Conservation (phyloP, 2,329 filamentous ascomycete species). For the Paracorniculantispora psalliotae region DNA sequence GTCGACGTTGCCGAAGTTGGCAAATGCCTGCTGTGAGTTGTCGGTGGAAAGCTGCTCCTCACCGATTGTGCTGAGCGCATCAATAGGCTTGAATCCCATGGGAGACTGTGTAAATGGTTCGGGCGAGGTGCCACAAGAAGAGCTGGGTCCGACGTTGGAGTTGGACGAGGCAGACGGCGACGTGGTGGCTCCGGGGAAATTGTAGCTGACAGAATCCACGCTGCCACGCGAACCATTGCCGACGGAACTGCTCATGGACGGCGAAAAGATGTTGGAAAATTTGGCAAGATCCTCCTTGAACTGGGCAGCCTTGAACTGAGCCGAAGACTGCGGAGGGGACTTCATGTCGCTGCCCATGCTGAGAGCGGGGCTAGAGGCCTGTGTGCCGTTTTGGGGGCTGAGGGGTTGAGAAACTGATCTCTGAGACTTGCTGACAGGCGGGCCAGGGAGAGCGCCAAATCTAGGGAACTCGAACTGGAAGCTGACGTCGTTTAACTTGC, state of each 20-base stretch:
- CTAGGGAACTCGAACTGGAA: slow-evolving; percentile 97
- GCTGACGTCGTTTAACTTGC: slow-evolving; percentile 66
- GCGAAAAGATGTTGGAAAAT: slow-evolving; percentile 55
- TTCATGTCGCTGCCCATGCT: slow-evolving; percentile 25
- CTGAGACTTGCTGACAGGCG: slow-evolving; percentile 26
- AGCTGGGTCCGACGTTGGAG: slow-evolving; percentile 54
- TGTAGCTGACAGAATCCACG: slow-evolving; percentile 46
- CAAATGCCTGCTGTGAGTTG: slow-evolving; percentile 26
- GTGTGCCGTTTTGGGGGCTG: slow-evolving; percentile 25
- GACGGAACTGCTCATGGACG: slow-evolving; percentile 42
- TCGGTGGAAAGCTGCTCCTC: slow-evolving; percentile 52
- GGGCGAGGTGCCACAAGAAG: slow-evolving; percentile 71
- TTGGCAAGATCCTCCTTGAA: slow-evolving; percentile 49
- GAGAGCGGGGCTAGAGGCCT: slow-evolving; percentile 22
- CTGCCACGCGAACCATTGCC: slow-evolving; percentile 46
- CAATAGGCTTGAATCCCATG: slow-evolving; percentile 56
- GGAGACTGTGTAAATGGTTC: slow-evolving; percentile 72
- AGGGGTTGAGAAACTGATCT: slow-evolving; percentile 27
- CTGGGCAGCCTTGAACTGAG: slow-evolving; percentile 29
- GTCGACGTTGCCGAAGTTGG: slow-evolving; percentile 29
- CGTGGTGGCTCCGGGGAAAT: slow-evolving; percentile 44
- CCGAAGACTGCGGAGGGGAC: slow-evolving; percentile 18
- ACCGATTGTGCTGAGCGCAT: slow-evolving; percentile 60
- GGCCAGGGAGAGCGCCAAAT: slow-evolving; percentile 69
- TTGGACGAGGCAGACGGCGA: slow-evolving; percentile 61